Percentiles rank a stretch among this genome's conserved stretches.
These are phyloP conservation scores for Trapa incisa DNA, from an alignment of 345 rosid genomes.

Conservation along the genomic window DNA sequence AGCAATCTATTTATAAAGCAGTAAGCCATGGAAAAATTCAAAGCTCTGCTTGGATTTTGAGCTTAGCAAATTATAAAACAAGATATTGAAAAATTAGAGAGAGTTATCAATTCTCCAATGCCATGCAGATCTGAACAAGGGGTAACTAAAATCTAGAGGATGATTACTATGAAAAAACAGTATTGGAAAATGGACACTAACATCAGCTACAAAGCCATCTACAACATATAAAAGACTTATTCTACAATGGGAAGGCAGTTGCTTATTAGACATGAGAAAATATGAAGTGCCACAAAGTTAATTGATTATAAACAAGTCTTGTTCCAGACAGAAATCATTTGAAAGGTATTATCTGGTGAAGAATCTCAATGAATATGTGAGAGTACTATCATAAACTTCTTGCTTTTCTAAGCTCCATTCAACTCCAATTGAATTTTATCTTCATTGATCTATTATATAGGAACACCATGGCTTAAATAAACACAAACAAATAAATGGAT, in stretches of 20 bases:
- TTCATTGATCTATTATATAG: neutral
- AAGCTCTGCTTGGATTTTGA: neutral
- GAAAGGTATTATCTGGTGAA: neutral
- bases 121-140: neutral
- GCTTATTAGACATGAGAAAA: neutral
- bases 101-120: neutral
- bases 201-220: neutral
- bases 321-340: neutral
- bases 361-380: neutral
- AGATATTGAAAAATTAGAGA: neutral
- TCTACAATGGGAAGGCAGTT: neutral
- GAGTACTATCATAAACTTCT: neutral
- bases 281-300: neutral
- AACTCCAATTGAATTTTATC: neutral
- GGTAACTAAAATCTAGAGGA: neutral
- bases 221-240: neutral
- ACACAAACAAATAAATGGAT: neutral
- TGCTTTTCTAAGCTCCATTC: neutral
- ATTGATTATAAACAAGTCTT: neutral
- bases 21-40: neutral
- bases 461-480: neutral
- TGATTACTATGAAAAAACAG: neutral
- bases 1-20: neutral
- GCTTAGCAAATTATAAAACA: neutral
- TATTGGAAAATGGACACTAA: neutral